Base-by-base conservation (phyloP, 2,329 filamentous ascomycete genomes). In the Didymella segeticola region DNA sequence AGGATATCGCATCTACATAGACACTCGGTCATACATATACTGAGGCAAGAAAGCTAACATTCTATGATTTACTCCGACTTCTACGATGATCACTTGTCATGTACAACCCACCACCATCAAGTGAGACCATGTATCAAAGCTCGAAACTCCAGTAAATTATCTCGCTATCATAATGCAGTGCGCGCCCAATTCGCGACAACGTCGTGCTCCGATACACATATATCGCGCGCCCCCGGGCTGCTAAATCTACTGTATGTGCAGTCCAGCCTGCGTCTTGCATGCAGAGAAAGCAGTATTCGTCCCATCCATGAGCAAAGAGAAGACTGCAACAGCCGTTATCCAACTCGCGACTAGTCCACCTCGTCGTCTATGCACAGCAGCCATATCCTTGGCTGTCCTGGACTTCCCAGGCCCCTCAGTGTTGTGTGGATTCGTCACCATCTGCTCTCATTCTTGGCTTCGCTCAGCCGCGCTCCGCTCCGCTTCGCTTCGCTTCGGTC, bases 141-240 rank as follows among this genome's bases (percentile, higher is more conserved):
- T 54, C 27, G 37, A 48, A 54, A 54, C 51, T 54, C 51, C 45
- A 29, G 43, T 45, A 15, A 30, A 49, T 48, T 54, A 36, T 30
- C n/a, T 29, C 45, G 39, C 51, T 48, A 49, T 49, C 39, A 15
- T 54, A 25, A 45, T 47, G 33, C 38, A 25, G 39, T 47, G 33
- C 38, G 33, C 38, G 27, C 38, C 33, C 45, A 43, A 31, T 43
- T 54, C 45, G 43, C 43, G 15, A 48, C 27, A 25, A 41, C 10
- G 15, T 41, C 45, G 27, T 49, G 51, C 39, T 34, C 51, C 29
- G 23, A 26, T 49, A 49, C 36, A 36, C 41, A 26, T 41, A 36
- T 45, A 26, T 45, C 27, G 23, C 34, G 17, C 23, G n/a, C n/a
- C n/a, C 22, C n/a, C 23, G 23, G 39, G 36, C 51, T 41, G 45